phyloP scores from a whole-genome alignment of 352 stramenopile genomes.

The Peronospora farinosa region DNA sequence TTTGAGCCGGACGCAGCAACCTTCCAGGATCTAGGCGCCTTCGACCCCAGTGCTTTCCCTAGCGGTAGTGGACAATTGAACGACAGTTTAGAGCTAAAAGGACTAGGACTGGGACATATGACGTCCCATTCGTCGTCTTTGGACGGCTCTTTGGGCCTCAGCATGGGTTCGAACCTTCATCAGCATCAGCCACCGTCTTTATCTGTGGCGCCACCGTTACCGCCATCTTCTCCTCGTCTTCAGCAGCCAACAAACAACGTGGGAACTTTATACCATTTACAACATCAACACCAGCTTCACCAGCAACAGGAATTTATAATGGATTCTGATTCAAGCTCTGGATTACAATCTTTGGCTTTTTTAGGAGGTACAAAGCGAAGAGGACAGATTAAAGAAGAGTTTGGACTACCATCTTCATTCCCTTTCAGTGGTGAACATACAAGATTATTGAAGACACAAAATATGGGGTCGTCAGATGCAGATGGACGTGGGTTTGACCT shows the following conservation, averaged over 20 bases:
- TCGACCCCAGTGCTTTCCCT: slow-evolving; percentile 17
- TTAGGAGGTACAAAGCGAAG: slow-evolving; percentile 20
- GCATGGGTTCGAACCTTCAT: slow-evolving; percentile 11
- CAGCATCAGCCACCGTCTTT: slow-evolving; percentile 9
- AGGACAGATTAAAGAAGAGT: slow-evolving; percentile 8
- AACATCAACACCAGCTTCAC: slow-evolving; percentile 37
- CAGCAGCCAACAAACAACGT: slow-evolving; percentile 9
- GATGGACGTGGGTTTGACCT: slow-evolving; percentile 30
- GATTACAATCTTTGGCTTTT: slow-evolving; percentile 15
- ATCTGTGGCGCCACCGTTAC: slow-evolving; percentile 16
- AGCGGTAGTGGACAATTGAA: slow-evolving; percentile 10
- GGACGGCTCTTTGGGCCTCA: slow-evolving; percentile 9
- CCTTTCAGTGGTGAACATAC: slow-evolving; percentile 6
- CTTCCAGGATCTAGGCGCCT: slow-evolving; percentile 16
- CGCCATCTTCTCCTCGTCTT: slow-evolving; percentile 16
- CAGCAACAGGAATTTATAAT: slow-evolving; percentile 26
- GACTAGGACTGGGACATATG: slow-evolving; percentile 12
- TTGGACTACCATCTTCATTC: slow-evolving; percentile 13
- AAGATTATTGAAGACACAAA: slow-evolving; percentile 9
- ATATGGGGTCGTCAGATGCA: slow-evolving; percentile 5
- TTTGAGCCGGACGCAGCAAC: slow-evolving; percentile 19
- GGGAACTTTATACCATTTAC: slow-evolving; percentile 33
- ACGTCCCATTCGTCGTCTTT: slow-evolving; percentile 4
- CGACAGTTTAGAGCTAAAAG: slow-evolving; percentile 14
- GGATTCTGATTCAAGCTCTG: slow-evolving; percentile 3